Evolutionary conservation across 2,329 filamentous ascomycete species (phyloP), one percentile per base, ranked within the genome.

Genomic region (Ophiosphaerella korrae): DNA sequence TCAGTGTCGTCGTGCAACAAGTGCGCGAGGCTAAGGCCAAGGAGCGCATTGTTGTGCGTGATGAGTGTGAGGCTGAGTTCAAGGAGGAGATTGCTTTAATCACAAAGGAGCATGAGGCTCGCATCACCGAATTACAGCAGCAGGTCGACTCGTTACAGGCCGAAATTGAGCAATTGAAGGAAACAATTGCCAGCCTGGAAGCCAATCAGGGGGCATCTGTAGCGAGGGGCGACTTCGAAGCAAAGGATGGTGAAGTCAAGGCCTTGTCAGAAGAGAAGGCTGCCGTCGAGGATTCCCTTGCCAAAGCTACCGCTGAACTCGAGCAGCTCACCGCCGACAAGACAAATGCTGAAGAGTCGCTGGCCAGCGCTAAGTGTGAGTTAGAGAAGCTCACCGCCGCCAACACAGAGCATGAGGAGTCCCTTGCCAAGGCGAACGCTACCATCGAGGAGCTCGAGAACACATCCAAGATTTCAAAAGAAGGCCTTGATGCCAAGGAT

Each of bases 1-100:
- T 75, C 39, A 72, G 68, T 34, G 71, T 74, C 14, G 71, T 75
- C 32, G 72, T 75, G 36, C 71, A 75, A 55, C 73, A 74, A 50
- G 71, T 75, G 13, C 71, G 68, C 40, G 72, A 75, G 44, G 72
- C 72, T 18, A 73, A 72, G 51, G 64, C 65, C 36, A 70, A 71
- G 55, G 72, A 74, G 58, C 56, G 72, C 18, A 66, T 60, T 42
- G 61, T 62, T 18, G 71, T 74, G n/a, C 65, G 60, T 41, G 69
- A 70, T 7, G 66, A 73, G 54, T 70, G 63, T 47, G 66, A 73
- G 55, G 44, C 55, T 36, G 68, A 73, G 48, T 71, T 71, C 36
- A 58, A 65, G 21, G 26, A 29, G 26, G 26, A 29, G 26, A 29
- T 29, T 2, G 26, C 26, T 11, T 29, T 6, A 29, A 6, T 11